phyloP scores from a whole-genome alignment of 805 yeast genomes.

The Schwanniomyces occidentalis region DNA sequence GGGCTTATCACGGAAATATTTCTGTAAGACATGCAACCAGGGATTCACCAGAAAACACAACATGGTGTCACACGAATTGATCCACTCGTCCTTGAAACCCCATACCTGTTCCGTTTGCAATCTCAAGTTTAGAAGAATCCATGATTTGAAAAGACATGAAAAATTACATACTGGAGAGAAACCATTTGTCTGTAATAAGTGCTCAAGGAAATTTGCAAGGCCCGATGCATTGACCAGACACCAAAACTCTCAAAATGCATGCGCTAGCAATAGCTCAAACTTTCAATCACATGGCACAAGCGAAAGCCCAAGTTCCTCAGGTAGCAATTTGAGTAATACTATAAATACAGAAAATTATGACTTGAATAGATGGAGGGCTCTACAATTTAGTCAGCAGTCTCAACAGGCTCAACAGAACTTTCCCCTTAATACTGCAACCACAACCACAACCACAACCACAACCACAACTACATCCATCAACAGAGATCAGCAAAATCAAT shows the following conservation, averaged over 20 bases:
- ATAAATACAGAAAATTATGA: slow-evolving; percentile 13
- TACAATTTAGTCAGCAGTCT: slow-evolving; percentile 7
- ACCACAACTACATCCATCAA: slow-evolving; percentile 7
- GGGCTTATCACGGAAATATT: slow-evolving; percentile 32
- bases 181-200: slow-evolving; percentile 61
- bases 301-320: too few relatives aligned
- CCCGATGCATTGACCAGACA: slow-evolving; percentile 78
- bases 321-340: slow-evolving; percentile 4
- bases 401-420: slow-evolving; percentile 3
- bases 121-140: slow-evolving; percentile 65
- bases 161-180: slow-evolving; percentile 76
- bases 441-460: slow-evolving; percentile 12
- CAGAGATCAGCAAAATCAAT: slow-evolving; percentile 4
- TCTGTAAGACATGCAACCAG: slow-evolving; percentile 62
- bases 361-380: slow-evolving; percentile 17
- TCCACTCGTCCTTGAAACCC: slow-evolving; percentile 66
- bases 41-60: slow-evolving; percentile 73
- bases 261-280: slow-evolving; percentile 16
- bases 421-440: slow-evolving; percentile 3
- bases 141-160: slow-evolving; percentile 75
- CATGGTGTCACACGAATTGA: slow-evolving; percentile 68
- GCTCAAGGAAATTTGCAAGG: slow-evolving; percentile 68
- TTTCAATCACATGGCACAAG: background rate
- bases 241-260: slow-evolving; percentile 45
- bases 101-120: slow-evolving; percentile 62